Evolutionary conservation across 306 rosid species (phyloP).

Genomic region (Rosa multiflora): DNA sequence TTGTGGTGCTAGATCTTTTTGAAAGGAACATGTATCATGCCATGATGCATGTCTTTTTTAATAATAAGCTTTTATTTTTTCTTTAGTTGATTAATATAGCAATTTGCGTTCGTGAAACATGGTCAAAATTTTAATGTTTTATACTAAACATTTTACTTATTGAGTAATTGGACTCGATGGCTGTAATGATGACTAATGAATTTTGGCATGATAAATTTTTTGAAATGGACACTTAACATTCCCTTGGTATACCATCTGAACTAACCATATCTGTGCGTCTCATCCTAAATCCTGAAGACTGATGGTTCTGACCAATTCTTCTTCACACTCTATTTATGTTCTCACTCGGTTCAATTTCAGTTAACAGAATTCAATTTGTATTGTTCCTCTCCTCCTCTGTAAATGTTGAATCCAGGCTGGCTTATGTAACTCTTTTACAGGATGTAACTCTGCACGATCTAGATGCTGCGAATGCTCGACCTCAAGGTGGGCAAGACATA

Average conservation of each 20-base stretch:
- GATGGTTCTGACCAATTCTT: slow-evolving; percentile 7
- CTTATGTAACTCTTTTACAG: slow-evolving; percentile 29
- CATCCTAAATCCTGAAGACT: background rate
- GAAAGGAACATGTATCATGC: background rate
- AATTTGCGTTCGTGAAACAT: background rate
- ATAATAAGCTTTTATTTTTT: background rate
- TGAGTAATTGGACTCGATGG: background rate
- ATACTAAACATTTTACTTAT: background rate
- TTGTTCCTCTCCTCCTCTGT: background rate
- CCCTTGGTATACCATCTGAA: slow-evolving; percentile 1
- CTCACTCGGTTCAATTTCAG: background rate
- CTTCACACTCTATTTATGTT: background rate
- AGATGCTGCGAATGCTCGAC: slow-evolving; percentile 89
- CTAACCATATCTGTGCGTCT: background rate
- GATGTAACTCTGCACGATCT: slow-evolving; percentile 92
- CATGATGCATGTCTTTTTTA: background rate
- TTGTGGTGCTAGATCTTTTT: background rate
- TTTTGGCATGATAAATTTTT: background rate
- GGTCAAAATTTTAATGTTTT: background rate
- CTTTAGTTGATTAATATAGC: background rate
- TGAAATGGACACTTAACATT: background rate
- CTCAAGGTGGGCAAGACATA: slow-evolving; percentile 98
- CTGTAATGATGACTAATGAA: background rate
- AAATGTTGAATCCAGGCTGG: slow-evolving; percentile 17
- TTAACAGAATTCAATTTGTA: background rate